Base-by-base conservation (phyloP, 1,284 basidiomycete genomes). In the Pseudozyma pruni region DNA sequence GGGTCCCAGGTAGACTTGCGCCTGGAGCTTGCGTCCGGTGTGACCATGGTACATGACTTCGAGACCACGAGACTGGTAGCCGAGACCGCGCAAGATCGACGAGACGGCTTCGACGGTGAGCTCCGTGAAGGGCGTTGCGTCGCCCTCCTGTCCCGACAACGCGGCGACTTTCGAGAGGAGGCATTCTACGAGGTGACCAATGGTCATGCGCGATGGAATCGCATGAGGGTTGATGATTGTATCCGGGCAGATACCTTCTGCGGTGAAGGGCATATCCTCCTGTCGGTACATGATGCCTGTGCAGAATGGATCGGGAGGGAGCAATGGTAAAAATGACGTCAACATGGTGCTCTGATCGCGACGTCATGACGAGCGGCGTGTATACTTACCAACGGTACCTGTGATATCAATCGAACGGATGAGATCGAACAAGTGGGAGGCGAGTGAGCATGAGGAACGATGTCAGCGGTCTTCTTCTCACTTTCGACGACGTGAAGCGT, bases 31-130 rank as follows among this genome's bases (percentile, higher is more conserved):
- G 64, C 90, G 89, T 29, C 96, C 95, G 1, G 95, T 98, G 83
- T 98, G 95, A 6, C 96, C 95, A 78, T 99, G 95, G 84, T 94
- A 98, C 93, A 99, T 96, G 75, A 98, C 89, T 83, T 99, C 95
- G 13, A 98, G 86, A 3, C 85, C 95, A 84, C 96, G 91, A 44
- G 92, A 94, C 74, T 98, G 95, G 64, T 75, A 81, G 37, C 80
- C 80, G 11, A 77, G 53, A 19, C 68, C 71, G 35, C 67, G 63
- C 50, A 81, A 49, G 32, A 81, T 78, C 39, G 74, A 71, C 7
- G 75, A 78, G 16, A 81, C 80, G 0, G 91, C 91, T 84, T 99
- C 94, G 34, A 98, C 95, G 0, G 95, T 98, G 56, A 99, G 87
- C 72, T 98, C 95, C 2, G 94, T 97, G 85, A 99, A 99, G 0